Percentiles rank a stretch among this genome's conserved stretches.
Conservation (phyloP, 2,329 filamentous ascomycete genomes). For the Stachybotrys echinatus region DNA sequence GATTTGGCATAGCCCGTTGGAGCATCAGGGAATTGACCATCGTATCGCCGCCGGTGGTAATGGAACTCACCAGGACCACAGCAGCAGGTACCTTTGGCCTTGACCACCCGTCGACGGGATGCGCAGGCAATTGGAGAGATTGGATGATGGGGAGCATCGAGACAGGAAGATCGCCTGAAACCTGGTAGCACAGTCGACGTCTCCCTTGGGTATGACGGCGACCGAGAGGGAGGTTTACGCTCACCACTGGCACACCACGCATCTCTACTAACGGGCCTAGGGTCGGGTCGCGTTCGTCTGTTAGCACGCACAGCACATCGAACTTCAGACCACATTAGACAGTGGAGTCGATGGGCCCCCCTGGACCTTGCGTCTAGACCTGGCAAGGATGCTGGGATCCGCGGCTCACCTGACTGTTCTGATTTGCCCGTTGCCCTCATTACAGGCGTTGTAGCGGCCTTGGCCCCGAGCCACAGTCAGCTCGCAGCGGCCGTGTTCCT, state of each 20-base stretch:
- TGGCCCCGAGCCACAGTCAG: neutral
- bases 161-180: neutral
- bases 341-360: neutral
- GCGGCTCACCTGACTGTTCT: neutral
- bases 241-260: too few relatives aligned
- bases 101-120: too few relatives aligned
- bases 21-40: neutral
- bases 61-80: too few relatives aligned
- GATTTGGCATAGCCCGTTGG: neutral
- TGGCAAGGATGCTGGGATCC: neutral
- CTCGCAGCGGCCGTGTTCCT: neutral
- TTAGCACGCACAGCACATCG: neutral
- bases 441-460: neutral
- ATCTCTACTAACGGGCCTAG: too few relatives aligned
- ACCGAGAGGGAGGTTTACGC: too few relatives aligned
- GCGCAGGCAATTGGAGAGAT: too few relatives aligned
- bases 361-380: neutral
- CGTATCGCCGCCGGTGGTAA: neutral
- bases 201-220: neutral
- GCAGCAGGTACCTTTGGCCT: too few relatives aligned
- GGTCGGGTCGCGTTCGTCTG: too few relatives aligned
- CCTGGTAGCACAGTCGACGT: neutral
- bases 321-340: neutral
- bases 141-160: neutral
- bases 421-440: neutral